Conservation (phyloP, 371 early-diverging fungal genomes). For the Rhizopus microsporus region DNA sequence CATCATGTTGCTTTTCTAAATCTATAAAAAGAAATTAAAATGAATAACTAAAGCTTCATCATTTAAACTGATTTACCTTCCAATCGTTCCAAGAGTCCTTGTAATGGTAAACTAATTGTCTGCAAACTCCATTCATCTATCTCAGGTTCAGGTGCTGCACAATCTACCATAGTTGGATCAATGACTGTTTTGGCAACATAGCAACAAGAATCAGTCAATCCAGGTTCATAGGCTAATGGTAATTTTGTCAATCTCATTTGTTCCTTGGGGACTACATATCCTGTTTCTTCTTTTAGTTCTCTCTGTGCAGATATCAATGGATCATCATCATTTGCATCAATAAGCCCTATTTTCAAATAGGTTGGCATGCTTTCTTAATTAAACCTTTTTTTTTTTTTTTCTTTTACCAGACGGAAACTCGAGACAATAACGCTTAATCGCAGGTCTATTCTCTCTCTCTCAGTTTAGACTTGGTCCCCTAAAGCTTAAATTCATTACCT, state of each 20-base stretch:
- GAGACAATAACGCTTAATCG: slow-evolving; percentile 52
- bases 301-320: slow-evolving; percentile 52
- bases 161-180: slow-evolving; percentile 14
- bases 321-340: slow-evolving; percentile 51
- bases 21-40: slow-evolving; percentile 10
- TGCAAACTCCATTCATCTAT: slow-evolving; percentile 63
- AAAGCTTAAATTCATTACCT: slow-evolving; percentile 21
- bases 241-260: slow-evolving; percentile 6
- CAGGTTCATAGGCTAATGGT: slow-evolving; percentile 62
- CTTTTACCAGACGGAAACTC: slow-evolving; percentile 66
- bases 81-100: slow-evolving; percentile 31
- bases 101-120: slow-evolving; percentile 43
- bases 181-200: slow-evolving; percentile 43
- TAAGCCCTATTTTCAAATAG: slow-evolving; percentile 35
- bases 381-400: not conserved
- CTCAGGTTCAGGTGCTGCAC: slow-evolving; percentile 29
- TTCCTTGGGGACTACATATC: slow-evolving; percentile 29
- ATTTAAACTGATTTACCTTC: slow-evolving; percentile 31
- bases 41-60: not conserved
- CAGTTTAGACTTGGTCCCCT: not conserved
- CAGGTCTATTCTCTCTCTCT: slow-evolving; percentile 41
- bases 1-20: slow-evolving; percentile 13
- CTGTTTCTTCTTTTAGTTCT: slow-evolving; percentile 66
- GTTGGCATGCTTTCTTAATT: not conserved
- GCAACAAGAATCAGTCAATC: slow-evolving; percentile 58